These are phyloP conservation scores for Orbilia oligospora DNA, from an alignment of 2,329 filamentous ascomycete species.

Conservation along the genomic window DNA sequence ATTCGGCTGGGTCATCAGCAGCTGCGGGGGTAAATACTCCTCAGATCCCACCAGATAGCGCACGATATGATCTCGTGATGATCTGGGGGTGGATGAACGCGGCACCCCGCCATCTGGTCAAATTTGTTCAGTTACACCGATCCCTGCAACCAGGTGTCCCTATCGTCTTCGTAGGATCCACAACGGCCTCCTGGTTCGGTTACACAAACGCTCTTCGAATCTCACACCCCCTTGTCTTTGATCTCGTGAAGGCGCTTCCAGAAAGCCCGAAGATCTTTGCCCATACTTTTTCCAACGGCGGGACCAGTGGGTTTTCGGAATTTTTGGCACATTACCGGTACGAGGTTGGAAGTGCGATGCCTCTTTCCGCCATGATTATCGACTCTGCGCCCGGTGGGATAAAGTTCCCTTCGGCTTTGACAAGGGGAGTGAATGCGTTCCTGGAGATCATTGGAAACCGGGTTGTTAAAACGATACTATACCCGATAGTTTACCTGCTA, in stretches of 20 bases:
- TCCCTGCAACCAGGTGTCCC: conserved; percentile 50
- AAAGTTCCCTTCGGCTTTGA: conserved; percentile 51
- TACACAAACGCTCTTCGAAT: conserved; percentile 18
- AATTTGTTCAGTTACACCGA: conserved; percentile 54
- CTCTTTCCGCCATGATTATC: conserved; percentile 34
- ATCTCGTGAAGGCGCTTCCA: conserved; percentile 43
- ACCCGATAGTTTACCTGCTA: conserved; percentile 35
- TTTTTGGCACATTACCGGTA: conserved; percentile 46
- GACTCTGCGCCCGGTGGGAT: conserved; percentile 51
- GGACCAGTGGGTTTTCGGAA: conserved; percentile 24
- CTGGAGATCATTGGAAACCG: conserved; percentile 35
- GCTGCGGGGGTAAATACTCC: neutral
- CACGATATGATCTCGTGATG: conserved; percentile 48
- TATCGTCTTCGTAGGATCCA: conserved; percentile 40
- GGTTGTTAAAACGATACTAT: conserved; percentile 27
- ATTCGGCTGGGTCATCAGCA: neutral
- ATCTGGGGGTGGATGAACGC: conserved; percentile 58
- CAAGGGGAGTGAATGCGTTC: conserved; percentile 45
- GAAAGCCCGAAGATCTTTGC: conserved; percentile 50
- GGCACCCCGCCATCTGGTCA: conserved; percentile 48
- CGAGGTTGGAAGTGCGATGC: conserved; percentile 36
- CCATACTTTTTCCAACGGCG: conserved; percentile 54
- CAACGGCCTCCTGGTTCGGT: conserved; percentile 43
- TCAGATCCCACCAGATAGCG: conserved; percentile 3
- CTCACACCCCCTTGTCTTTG: conserved; percentile 34